phyloP scores from a whole-genome alignment of 305 asterid genomes.

The Fraxinus velutina region DNA sequence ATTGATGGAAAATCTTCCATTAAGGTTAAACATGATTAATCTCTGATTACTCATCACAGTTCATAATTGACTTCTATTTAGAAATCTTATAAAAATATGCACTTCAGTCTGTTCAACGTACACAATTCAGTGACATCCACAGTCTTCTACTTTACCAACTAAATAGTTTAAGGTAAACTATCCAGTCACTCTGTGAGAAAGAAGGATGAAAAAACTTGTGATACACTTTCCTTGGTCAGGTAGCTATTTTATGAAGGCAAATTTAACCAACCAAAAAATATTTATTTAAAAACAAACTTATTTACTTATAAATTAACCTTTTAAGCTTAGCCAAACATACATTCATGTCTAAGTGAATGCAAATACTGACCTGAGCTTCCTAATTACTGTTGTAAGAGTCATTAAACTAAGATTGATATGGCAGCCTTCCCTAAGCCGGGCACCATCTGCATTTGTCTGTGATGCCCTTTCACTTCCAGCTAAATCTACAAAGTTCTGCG shows the following conservation, averaged over 20 bases:
- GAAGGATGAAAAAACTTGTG: neutral
- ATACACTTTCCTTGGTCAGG: neutral
- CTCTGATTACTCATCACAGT: neutral
- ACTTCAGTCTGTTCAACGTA: neutral
- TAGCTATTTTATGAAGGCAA: neutral
- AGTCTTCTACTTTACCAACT: neutral
- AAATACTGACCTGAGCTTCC: conserved; percentile 72
- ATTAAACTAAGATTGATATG: conserved; percentile 94
- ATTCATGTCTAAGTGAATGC: conserved; percentile 1
- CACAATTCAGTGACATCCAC: neutral
- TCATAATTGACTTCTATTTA: neutral
- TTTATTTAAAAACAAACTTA: neutral
- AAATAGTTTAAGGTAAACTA: neutral
- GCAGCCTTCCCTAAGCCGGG: conserved; percentile 94
- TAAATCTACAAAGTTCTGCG: conserved; percentile 90
- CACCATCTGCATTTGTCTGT: conserved; percentile 91
- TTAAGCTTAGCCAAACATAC: neutral
- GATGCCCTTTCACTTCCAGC: conserved; percentile 95
- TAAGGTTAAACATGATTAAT: neutral
- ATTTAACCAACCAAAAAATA: neutral
- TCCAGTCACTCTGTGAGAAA: neutral
- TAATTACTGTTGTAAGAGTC: conserved; percentile 91
- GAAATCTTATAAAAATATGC: neutral
- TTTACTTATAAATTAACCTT: neutral
- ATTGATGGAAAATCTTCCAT: neutral